Conservation (phyloP, 2,329 filamentous ascomycete species). For the Botrytis hyacinthi region DNA sequence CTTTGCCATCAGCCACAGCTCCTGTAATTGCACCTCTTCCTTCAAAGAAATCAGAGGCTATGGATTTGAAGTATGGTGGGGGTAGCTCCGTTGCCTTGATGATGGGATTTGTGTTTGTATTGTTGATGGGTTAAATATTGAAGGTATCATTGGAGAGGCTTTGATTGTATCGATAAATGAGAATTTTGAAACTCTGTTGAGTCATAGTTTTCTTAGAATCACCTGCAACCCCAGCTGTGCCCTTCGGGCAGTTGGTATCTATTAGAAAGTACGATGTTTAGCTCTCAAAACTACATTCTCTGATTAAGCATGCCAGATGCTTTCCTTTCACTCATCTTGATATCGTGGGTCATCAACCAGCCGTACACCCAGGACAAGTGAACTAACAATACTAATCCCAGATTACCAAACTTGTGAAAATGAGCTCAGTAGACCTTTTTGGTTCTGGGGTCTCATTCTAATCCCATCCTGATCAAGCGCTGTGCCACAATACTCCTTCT, state of each 20-base stretch:
- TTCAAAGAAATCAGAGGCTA: constrained; percentile 11
- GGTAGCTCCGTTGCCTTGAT: constrained; percentile 11
- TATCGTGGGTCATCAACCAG: no score
- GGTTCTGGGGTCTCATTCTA: not conserved
- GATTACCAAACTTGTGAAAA: not conserved
- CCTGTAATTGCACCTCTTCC: not conserved
- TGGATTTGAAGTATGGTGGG: constrained; percentile 8
- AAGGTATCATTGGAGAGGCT: no score
- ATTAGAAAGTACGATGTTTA: not conserved
- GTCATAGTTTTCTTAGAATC: not conserved
- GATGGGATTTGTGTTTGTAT: constrained; percentile 11
- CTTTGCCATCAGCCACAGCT: not conserved
- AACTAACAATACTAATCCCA: not conserved
- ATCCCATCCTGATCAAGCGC: not conserved
- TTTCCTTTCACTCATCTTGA: not conserved
- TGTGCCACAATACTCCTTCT: not conserved
- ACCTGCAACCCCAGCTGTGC: not conserved
- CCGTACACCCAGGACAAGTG: not conserved
- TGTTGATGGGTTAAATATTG: constrained; percentile 4
- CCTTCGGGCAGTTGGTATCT: not conserved
- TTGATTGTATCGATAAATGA: not conserved
- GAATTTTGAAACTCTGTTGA: not conserved
- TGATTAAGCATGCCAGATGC: not conserved
- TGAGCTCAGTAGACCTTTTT: not conserved
- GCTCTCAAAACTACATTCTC: not conserved